Evolutionary conservation across 1,284 basidiomycete genomes (phyloP).

Genomic region (Ganoderma multipileum): DNA sequence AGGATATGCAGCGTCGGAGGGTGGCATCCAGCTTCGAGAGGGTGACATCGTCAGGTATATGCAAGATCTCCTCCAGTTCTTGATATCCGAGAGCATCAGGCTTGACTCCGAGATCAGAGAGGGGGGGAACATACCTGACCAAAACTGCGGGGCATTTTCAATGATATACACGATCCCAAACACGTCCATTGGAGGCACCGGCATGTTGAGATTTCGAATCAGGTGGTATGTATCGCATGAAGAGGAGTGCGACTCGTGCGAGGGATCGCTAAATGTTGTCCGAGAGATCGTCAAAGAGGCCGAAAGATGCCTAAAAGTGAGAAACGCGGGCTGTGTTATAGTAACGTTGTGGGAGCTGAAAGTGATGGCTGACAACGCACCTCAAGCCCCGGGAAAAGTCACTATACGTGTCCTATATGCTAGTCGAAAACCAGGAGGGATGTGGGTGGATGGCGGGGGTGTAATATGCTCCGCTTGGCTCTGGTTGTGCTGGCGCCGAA

Average conservation of each 20-base stretch:
- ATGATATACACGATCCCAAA: conserved; percentile 83
- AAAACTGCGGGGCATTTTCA: conserved; percentile 83
- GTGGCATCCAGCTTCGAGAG: conserved; percentile 81
- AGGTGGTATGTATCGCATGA: neutral
- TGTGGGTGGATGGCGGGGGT: neutral
- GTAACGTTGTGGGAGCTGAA: neutral
- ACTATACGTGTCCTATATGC: neutral
- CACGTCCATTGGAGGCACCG: conserved; percentile 37
- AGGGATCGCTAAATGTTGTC: neutral
- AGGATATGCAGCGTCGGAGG: conserved; percentile 75
- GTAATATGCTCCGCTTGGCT: neutral
- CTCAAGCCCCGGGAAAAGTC: neutral
- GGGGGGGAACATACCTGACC: conserved; percentile 70
- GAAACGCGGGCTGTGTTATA: neutral
- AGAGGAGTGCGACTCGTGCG: neutral
- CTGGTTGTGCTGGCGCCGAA: neutral
- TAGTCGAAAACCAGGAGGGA: neutral
- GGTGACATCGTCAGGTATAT: conserved; percentile 69
- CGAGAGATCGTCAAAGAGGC: neutral
- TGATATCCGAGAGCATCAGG: neutral
- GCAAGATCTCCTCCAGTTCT: conserved; percentile 89
- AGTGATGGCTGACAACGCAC: neutral
- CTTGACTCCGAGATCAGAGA: neutral
- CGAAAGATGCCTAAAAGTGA: neutral
- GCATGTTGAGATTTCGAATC: conserved; percentile 10